phyloP scores from a whole-genome alignment of 2,329 filamentous ascomycete species.

The Paraconiothyrium brasiliense region DNA sequence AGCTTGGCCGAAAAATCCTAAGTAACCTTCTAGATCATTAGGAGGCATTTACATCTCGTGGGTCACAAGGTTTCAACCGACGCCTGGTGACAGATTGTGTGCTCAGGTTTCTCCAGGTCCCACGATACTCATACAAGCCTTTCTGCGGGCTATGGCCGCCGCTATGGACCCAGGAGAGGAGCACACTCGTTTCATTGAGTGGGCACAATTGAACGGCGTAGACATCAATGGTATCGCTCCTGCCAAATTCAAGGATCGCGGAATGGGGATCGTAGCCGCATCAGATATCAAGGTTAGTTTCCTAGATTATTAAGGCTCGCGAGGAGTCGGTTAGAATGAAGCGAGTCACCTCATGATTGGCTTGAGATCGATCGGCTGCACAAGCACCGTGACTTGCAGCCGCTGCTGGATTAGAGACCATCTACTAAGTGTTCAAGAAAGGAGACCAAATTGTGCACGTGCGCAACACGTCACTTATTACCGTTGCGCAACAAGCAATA shows the following conservation, averaged over 20 bases:
- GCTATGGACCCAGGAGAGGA: conserved; percentile 48
- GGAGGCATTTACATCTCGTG: too few species aligned
- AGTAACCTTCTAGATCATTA: too few species aligned
- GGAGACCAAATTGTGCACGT: conserved; percentile 71
- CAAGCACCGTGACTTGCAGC: background rate
- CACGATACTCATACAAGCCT: background rate
- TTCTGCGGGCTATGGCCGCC: conserved; percentile 31
- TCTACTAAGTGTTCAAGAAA: conserved; percentile 55
- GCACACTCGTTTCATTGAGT: conserved; percentile 69
- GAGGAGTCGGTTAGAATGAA: background rate
- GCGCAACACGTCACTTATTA: conserved; percentile 70
- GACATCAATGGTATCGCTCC: conserved; percentile 73
- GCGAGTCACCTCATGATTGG: background rate
- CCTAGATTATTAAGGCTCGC: background rate
- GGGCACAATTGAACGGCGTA: conserved; percentile 73
- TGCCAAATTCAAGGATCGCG: conserved; percentile 73
- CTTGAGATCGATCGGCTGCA: background rate
- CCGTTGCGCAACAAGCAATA: conserved; percentile 66
- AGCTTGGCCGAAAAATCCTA: too few species aligned
- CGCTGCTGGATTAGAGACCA: background rate
- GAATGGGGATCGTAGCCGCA: conserved; percentile 80
- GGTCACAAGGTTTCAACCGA: background rate
- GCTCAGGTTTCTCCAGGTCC: background rate
- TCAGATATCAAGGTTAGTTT: conserved; percentile 68
- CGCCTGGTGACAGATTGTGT: background rate